Base-by-base conservation (phyloP, 225 moss, liverwort and hornwort genomes). In the Asterella californica region DNA sequence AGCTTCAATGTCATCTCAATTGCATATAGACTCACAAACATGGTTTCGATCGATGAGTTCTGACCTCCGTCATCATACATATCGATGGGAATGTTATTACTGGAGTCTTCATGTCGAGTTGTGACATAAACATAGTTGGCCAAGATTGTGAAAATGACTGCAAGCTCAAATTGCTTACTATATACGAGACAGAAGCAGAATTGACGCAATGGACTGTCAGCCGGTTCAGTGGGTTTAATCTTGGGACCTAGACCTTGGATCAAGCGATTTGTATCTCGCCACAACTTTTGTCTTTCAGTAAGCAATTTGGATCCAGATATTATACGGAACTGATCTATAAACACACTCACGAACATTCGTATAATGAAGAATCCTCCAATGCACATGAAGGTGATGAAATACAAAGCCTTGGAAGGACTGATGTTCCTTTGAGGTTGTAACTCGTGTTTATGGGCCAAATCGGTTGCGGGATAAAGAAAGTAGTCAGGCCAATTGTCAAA, bases 291-390 rank as follows among this genome's bases (percentile, higher is more conserved):
- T 10, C 91, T 89, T 66, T 96, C 94, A 0, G 94, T 94, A 18
- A 96, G 84, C 50, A 96, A 80, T 72, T 96, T 96, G 9, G 94
- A 85, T 66, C 96, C 96, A 0, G 94, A 96, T 45, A 92, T 91
- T 10, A 94, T 87, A 0, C 96, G 94, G 81, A 96, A 96, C 69
- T 96, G 96, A 82, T 96, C 96, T 61, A 96, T 92, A 49, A 96
- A 94, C 8, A 94, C 84, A 22, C 94, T 92, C 33, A 96, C 86
- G 15, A 96, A 80, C 62, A 96, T 84, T 0, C 92, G 89, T 10
- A 96, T 83, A 11, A 90, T 88, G 53, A 94, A 88, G 89, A 92
- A 94, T 60, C 66, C 89, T 2, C 87, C 83, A 15, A 96, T 86
- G 27, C 92, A 77, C 0, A 89, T 82, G 42, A 96, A 96, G 70